Percentiles rank a stretch among this genome's conserved stretches.
These are phyloP conservation scores for Nitzschia putrida DNA, from an alignment of 108 stramenopile genomes.

Conservation along the genomic window DNA sequence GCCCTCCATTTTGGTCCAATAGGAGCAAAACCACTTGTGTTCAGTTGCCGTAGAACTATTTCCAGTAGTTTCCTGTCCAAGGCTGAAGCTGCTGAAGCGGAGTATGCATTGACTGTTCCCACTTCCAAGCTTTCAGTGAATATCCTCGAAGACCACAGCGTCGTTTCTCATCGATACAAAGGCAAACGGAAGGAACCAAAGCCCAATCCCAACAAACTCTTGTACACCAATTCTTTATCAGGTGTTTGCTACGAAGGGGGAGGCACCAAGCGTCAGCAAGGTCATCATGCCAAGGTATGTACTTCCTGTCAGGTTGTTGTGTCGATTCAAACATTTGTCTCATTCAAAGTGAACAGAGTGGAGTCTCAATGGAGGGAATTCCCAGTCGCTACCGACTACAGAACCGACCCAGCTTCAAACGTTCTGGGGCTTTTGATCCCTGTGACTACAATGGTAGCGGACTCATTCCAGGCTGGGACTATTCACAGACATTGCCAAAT, in stretches of 20 bases:
- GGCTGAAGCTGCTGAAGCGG: slow-evolving; percentile 26
- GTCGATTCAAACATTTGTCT: neutral
- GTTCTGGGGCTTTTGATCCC: slow-evolving; percentile 66
- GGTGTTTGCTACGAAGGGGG: slow-evolving; percentile 60
- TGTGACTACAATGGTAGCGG: slow-evolving; percentile 66
- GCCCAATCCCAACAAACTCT: slow-evolving; percentile 66
- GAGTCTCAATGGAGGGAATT: slow-evolving; percentile 23
- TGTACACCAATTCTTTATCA: slow-evolving; percentile 47
- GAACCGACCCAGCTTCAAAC: slow-evolving; percentile 48
- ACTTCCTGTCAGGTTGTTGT: too few species aligned
- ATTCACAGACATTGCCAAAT: slow-evolving; percentile 65
- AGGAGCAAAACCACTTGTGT: slow-evolving; percentile 41
- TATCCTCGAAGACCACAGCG: slow-evolving; percentile 38
- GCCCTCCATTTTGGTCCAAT: slow-evolving; percentile 55
- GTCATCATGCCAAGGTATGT: too few species aligned
- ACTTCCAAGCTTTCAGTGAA: slow-evolving; percentile 39
- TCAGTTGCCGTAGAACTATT: slow-evolving; percentile 43
- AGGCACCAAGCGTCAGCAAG: slow-evolving; percentile 8
- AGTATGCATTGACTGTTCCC: slow-evolving; percentile 48
- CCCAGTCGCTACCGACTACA: slow-evolving; percentile 64
- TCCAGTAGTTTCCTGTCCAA: slow-evolving; percentile 33
- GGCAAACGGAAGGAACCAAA: slow-evolving; percentile 31
- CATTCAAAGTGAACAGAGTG: slow-evolving; percentile 18
- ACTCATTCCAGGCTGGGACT: slow-evolving; percentile 83
- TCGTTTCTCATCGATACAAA: slow-evolving; percentile 30